Base-by-base conservation (phyloP, 225 moss, liverwort and hornwort species). In the Straminergon stramineum region DNA sequence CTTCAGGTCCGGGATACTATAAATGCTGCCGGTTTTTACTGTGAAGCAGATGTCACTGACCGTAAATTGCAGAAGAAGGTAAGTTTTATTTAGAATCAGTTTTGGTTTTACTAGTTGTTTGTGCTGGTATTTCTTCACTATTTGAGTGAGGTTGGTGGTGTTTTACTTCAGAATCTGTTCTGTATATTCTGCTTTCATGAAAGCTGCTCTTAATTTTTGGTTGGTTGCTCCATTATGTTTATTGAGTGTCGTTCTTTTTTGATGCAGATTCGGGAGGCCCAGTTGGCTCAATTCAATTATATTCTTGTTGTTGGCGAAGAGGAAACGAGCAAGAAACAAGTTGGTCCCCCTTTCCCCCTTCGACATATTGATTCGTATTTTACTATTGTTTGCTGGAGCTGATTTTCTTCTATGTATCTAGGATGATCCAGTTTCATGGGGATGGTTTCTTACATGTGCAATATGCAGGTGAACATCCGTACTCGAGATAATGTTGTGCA, bases 221-320 rank as follows among this genome's bases (percentile, higher is more conserved):
- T 89, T 71, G 43, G 61, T 80, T 84, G 21, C 84, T 85, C n/a
- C 35, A 81, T 48, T 52, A 24, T 76, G 31, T 84, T 27, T 32
- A 75, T 79, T 77, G 39, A 74, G 39, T 67, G 34, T 51, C 51
- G 58, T 80, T 45, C 22, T 87, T 35, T 34, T n/a, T 37, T 62
- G 52, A 30, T 91, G 89, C 93, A 99, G 96, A 91, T 99, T 52
- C 91, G 97, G 85, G 97, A 97, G 89, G 99, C 99, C 17, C 99
- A 99, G 85, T 91, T 99, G 86, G 95, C 96, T 7, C 99, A 99
- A 90, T 99, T 96, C 69, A 99, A 99, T 82, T 99, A 97, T 82
- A 99, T 96, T 90, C 97, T 99, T 83, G 97, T 96, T 43, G 99
- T 99, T 74, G 99, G 99, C 68, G 96, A 97, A 88, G 94, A 94